Percentiles rank a stretch among this genome's conserved stretches.
Conservation (phyloP, 78 protist genomes). For the Salpingoeca rosetta region DNA sequence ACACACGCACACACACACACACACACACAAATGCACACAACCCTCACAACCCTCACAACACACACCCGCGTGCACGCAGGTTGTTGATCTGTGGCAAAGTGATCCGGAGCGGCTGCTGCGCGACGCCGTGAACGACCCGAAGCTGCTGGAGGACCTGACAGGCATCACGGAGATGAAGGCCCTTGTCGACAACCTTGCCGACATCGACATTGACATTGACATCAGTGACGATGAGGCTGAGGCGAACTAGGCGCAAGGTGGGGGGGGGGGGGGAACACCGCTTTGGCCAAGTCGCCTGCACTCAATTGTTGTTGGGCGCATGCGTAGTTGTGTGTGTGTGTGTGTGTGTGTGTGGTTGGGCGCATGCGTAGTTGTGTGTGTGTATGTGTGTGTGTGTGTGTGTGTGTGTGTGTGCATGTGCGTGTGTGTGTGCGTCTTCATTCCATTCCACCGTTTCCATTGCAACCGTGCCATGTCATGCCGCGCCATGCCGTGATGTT, state of each 20-base stretch:
- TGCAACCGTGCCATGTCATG: too few species aligned
- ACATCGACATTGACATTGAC: not conserved
- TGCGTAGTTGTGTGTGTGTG: not conserved
- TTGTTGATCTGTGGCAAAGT: constrained; percentile 17
- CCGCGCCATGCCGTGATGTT: too few species aligned
- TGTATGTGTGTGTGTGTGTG: not conserved
- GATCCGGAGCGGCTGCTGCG: constrained; percentile 39
- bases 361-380: not conserved
- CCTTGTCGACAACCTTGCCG: not conserved
- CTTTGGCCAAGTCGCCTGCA: not conserved
- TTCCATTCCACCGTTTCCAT: too few species aligned
- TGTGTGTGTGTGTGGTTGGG: not conserved
- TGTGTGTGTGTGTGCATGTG: not conserved
- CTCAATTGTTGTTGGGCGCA: not conserved
- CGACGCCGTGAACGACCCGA: constrained; percentile 33
- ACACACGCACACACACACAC: too few species aligned
- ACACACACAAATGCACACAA: too few species aligned
- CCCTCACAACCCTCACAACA: too few species aligned
- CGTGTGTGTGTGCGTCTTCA: not conserved
- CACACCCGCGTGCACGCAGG: not conserved
- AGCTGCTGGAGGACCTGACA: constrained; percentile 43
- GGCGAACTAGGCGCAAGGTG: too few species aligned
- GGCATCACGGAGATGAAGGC: constrained; percentile 39
- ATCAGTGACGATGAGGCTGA: not conserved
- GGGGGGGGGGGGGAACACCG: too few species aligned